Conservation (phyloP, 805 yeast genomes). For the Saccharomyces mikatae region DNA sequence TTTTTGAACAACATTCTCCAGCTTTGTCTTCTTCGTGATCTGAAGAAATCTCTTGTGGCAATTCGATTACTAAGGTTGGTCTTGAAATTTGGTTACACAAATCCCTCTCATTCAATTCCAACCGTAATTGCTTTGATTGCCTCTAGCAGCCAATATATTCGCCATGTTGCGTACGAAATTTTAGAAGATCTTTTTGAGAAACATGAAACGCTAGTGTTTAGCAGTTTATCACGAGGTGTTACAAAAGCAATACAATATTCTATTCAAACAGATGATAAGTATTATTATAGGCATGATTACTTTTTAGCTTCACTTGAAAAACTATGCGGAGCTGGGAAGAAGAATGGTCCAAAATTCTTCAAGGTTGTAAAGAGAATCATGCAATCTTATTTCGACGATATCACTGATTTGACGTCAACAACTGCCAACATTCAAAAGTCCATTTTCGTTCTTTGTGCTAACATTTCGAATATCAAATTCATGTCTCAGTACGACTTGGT, state of each 20-base stretch:
- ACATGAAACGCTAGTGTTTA: slow-evolving; percentile 64
- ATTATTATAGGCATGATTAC: slow-evolving; percentile 7
- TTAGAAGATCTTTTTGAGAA: slow-evolving; percentile 52
- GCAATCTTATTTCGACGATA: slow-evolving; percentile 5
- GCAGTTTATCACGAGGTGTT: slow-evolving; percentile 57
- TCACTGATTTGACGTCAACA: slow-evolving; percentile 4
- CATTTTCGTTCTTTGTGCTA: slow-evolving; percentile 17
- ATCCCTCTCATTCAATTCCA: slow-evolving; percentile 62
- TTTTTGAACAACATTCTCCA: slow-evolving; percentile 43
- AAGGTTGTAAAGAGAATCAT: slow-evolving; percentile 12
- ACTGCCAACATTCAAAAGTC: slow-evolving; percentile 5
- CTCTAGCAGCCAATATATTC: slow-evolving; percentile 38
- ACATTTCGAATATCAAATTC: slow-evolving; percentile 15
- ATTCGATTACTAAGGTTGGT: slow-evolving; percentile 48
- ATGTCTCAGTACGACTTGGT: slow-evolving; percentile 18
- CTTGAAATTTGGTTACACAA: slow-evolving; percentile 59
- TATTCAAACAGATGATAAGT: slow-evolving; percentile 1
- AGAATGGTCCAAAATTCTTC: slow-evolving; percentile 12
- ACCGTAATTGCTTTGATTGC: slow-evolving; percentile 65
- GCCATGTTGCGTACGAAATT: slow-evolving; percentile 42
- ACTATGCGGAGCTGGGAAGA: slow-evolving; percentile 13
- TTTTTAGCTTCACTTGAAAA: slow-evolving; percentile 14
- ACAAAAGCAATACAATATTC: slow-evolving; percentile 43
- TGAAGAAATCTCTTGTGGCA: slow-evolving; percentile 42
- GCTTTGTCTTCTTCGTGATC: slow-evolving; percentile 41